Base-by-base conservation (phyloP, 2,329 filamentous ascomycete genomes). In the Xylaria sp. region DNA sequence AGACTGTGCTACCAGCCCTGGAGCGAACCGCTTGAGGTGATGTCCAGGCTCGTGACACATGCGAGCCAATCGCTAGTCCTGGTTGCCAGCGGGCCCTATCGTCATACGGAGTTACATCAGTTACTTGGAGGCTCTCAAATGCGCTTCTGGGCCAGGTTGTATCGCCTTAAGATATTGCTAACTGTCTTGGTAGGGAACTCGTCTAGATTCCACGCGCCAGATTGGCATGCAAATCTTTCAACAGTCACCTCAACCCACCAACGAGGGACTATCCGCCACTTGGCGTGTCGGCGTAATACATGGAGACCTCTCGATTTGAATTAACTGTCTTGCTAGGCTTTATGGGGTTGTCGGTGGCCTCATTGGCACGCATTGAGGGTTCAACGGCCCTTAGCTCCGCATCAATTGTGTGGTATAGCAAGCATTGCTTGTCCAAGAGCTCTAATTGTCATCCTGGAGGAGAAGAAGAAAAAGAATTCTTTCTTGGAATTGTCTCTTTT, bases 1-100 rank as follows among this genome's bases (percentile, higher is more conserved):
- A 59, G 56, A 59, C 47, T 60, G 61, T 64, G 56, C 64, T 54
- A 52, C 61, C 61, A 66, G 59, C 64, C 61, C 45, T 54, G 46
- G 38, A 38, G 57, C 45, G 64, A 64, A 50, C 64, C 64, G 49
- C 61, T 52, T 40, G 40, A 55, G 54, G 50, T 45, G 42, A 57
- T 62, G 61, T 57, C 58, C 43, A 62, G 56, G 64, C 64, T 66
- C 64, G 58, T 66, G 61, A 66, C 58, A 47, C 61, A 62, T 54
- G 50, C 42, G 61, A 62, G 33, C 64, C 61, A 62, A 60, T 64
- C 54, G 60, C 43, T 54, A 40, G 56, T 47, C 50, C n/a, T 57
- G 23, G 42, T 58, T 45, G 49, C 46, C 49, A 63, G 63, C 60
- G 55, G 58, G 57, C 42, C 60, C 53, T 64, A 61, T 61, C 40